Evolutionary conservation across 2,329 filamentous ascomycete genomes (phyloP).

Genomic region (Plenodomus tracheiphilus): DNA sequence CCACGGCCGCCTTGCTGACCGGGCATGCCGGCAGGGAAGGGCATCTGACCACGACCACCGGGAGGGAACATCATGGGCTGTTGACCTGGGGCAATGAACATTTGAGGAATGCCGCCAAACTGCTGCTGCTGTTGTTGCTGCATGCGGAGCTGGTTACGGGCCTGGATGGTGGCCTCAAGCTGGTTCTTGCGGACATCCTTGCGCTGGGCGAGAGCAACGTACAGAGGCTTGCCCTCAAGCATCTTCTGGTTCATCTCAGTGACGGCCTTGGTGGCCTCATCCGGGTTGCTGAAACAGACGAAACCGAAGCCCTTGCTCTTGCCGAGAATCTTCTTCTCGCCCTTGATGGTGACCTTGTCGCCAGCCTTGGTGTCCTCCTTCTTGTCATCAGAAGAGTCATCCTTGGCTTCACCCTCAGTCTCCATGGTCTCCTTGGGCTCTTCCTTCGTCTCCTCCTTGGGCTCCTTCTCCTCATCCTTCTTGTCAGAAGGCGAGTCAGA

Average conservation of each 20-base stretch:
- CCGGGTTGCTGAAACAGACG: conserved; percentile 99
- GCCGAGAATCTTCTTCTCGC: conserved; percentile 71
- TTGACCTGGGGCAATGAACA: conserved; percentile 88
- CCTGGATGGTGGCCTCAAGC: conserved; percentile 98
- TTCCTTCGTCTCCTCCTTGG: conserved; percentile 57
- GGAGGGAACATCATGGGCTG: conserved; percentile 65
- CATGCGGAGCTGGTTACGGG: conserved; percentile 97
- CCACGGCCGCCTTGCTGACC: conserved; percentile 79
- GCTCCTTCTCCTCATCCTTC: conserved; percentile 54
- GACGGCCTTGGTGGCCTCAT: conserved; percentile 98
- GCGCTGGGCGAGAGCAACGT: conserved; percentile 96
- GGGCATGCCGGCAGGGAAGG: conserved; percentile 64
- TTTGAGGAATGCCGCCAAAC: conserved; percentile 61
- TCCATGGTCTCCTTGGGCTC: conserved; percentile 63
- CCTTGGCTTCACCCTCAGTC: conserved; percentile 59
- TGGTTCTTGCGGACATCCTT: conserved; percentile 99
- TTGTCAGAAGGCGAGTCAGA: conserved; percentile 51
- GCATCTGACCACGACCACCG: conserved; percentile 63
- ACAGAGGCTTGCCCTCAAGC: conserved; percentile 94
- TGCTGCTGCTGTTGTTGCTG: conserved; percentile 84
- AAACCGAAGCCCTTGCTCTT: conserved; percentile 99
- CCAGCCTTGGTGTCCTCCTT: conserved; percentile 60
- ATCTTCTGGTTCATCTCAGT: conserved; percentile 99
- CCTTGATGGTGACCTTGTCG: conserved; percentile 57
- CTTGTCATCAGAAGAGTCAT: conserved; percentile 62